Percentiles rank a stretch among this genome's conserved stretches.
phyloP scores from a whole-genome alignment of 116 monocot genomes.

The Cymodocea nodosa region DNA sequence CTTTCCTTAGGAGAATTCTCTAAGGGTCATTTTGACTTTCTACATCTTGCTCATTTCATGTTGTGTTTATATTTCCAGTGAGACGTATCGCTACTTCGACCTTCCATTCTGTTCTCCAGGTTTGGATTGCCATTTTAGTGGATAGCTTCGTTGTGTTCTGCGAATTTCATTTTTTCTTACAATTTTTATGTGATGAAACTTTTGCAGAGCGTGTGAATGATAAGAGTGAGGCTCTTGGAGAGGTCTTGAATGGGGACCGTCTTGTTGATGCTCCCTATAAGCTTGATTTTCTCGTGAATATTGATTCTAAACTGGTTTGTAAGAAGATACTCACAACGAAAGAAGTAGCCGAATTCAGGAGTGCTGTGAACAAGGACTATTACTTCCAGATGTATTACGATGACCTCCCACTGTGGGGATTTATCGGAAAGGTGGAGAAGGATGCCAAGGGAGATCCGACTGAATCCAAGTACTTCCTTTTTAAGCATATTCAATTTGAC shows the following conservation, averaged over 20 bases:
- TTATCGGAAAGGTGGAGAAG: slow-evolving; percentile 23
- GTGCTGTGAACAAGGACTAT: slow-evolving; percentile 19
- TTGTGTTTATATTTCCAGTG: slow-evolving; percentile 26
- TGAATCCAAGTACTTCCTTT: slow-evolving; percentile 34
- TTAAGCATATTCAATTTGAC: slow-evolving; percentile 43
- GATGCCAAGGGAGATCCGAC: slow-evolving; percentile 21
- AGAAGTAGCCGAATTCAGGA: slow-evolving; percentile 17
- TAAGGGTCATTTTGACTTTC: no score
- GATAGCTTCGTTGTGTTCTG: neutral
- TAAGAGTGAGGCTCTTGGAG: slow-evolving; percentile 26
- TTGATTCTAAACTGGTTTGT: slow-evolving; percentile 11
- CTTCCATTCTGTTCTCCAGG: slow-evolving; percentile 75
- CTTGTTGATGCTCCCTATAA: slow-evolving; percentile 25
- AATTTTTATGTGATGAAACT: neutral
- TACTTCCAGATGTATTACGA: slow-evolving; percentile 37
- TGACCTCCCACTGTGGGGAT: slow-evolving; percentile 23
- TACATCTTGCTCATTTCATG: neutral
- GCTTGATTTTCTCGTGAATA: slow-evolving; percentile 17
- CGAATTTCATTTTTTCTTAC: neutral
- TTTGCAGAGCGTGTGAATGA: slow-evolving; percentile 14
- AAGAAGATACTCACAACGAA: slow-evolving; percentile 7
- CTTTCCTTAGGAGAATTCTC: no score
- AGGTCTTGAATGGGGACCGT: slow-evolving; percentile 24
- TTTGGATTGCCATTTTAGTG: slow-evolving; percentile 12
- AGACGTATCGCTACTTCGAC: slow-evolving; percentile 64